Evolutionary conservation across 1,139 yeast genomes (phyloP), one percentile per base, ranked within the genome.

Genomic region (Nadsonia commutata): DNA sequence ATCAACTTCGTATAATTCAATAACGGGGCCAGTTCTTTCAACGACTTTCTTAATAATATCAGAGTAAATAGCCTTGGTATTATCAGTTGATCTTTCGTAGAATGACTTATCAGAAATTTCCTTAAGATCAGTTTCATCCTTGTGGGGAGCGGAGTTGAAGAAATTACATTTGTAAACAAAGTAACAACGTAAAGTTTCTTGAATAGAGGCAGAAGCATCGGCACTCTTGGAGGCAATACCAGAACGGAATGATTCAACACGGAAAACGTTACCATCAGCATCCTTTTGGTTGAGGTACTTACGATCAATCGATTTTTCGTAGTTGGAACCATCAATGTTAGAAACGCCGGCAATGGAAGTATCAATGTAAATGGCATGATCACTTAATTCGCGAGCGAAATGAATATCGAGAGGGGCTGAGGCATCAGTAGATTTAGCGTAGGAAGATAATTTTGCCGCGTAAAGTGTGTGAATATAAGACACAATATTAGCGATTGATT

Each of bases 331-430:
- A 40, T 56, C 57, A 19, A 59, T 55, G 46, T 58, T 56, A 20
- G 65, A 48, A 23, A 57, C 57, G 9, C 67, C 72, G 22, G 68
- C 70, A 42, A 63, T 62, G 22, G 75, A 66, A 23, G 93, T 77
- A 59, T 85, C 95, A 60, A 90, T 85, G 63, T 82, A 90, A 21
- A 86, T 94, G 1, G 95, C 96, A 57, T 86, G 95, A 59, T 82
- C 90, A 17, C 76, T 81, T 42, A 76, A 74, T 60, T 83, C 93
- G 49, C 84, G 70, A 58, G 74, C 76, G 60, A 83, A 80, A 48
- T 79, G 83, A 53, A 84, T 78, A 52, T 77, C 72, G 16, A 85
- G 76, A 49, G 63, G 60, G 50, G 66, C 69, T 51, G 65, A 76
- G 48, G 64, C 72, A 27, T 27, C 33, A 9, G 33, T 27, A 7